Evolutionary conservation across 805 yeast species (phyloP).

Genomic region (Monosporozyma yasuniensis): DNA sequence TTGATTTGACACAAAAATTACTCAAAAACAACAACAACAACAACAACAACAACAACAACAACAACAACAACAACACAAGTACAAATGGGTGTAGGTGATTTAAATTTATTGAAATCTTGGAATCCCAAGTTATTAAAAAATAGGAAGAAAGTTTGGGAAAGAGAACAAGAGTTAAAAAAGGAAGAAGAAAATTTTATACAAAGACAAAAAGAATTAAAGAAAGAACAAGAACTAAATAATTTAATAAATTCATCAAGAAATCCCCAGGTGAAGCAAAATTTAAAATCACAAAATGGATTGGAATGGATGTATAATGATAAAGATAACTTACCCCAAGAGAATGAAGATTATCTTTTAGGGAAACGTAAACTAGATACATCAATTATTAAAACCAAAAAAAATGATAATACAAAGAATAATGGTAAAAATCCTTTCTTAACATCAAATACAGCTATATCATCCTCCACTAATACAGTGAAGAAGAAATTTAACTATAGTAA

Average conservation of each 20-base stretch:
- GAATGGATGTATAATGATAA: constrained; percentile 80
- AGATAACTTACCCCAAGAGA: constrained; percentile 3
- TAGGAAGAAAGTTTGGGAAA: constrained; percentile 75
- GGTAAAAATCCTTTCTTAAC: neutral
- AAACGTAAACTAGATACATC: constrained; percentile 15
- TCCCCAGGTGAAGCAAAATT: neutral
- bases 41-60: neutral
- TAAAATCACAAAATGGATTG: constrained; percentile 36
- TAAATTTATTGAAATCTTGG: constrained; percentile 92
- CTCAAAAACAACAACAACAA: neutral
- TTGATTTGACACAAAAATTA: neutral
- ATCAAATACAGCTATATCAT: too few relatives aligned
- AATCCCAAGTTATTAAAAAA: constrained; percentile 83
- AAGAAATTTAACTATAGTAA: constrained; percentile 12
- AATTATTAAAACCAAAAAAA: constrained; percentile 4
- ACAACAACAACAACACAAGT: neutral
- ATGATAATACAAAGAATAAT: neutral
- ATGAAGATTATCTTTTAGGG: constrained; percentile 18
- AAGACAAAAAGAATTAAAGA: constrained; percentile 51
- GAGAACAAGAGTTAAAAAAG: constrained; percentile 67
- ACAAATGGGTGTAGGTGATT: constrained; percentile 52
- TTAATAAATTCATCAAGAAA: constrained; percentile 42
- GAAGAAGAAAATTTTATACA: constrained; percentile 59
- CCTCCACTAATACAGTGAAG: neutral
- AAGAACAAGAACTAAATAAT: constrained; percentile 53